Percentiles rank a stretch among this genome's conserved stretches.
Conservation (phyloP, 306 rosid species). For the Cucumis cinereus region DNA sequence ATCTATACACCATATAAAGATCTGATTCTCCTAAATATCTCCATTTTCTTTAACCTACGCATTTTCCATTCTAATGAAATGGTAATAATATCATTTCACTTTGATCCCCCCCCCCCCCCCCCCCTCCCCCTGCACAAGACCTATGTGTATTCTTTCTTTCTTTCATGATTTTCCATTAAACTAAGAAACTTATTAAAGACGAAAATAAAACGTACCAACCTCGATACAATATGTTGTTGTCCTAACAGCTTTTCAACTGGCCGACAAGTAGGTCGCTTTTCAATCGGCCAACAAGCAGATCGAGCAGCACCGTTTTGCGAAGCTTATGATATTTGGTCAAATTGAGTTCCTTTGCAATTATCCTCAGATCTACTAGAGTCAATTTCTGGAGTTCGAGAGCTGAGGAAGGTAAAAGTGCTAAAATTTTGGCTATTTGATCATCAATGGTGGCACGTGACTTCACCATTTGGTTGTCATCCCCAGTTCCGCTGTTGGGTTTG, state of each 20-base stretch:
- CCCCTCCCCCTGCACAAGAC: not conserved
- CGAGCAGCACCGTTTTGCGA: not conserved
- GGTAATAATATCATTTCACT: conserved; percentile 1
- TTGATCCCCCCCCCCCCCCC: not conserved
- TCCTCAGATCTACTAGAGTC: not conserved
- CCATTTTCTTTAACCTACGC: not conserved
- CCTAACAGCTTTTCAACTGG: not conserved
- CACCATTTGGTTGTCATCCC: not conserved
- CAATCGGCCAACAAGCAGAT: not conserved
- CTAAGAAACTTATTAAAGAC: conserved; percentile 1
- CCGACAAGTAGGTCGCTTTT: not conserved
- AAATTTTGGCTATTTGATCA: not conserved
- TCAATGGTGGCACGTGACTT: not conserved
- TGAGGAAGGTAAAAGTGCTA: not conserved
- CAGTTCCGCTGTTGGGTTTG: not conserved
- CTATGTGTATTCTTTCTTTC: not conserved
- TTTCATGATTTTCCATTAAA: not conserved
- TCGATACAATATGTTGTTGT: not conserved
- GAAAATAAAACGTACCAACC: not conserved
- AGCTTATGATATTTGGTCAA: not conserved
- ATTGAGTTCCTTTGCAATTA: not conserved
- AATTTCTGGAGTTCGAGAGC: not conserved
- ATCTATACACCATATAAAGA: not conserved
- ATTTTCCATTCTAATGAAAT: not conserved
- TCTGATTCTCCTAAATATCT: conserved; percentile 1